A percentile compares a stretch with the other conserved stretches of the same genome.
These are phyloP conservation scores for Lonicera japonica DNA, from an alignment of 129 eudicot species.

Conservation along the genomic window DNA sequence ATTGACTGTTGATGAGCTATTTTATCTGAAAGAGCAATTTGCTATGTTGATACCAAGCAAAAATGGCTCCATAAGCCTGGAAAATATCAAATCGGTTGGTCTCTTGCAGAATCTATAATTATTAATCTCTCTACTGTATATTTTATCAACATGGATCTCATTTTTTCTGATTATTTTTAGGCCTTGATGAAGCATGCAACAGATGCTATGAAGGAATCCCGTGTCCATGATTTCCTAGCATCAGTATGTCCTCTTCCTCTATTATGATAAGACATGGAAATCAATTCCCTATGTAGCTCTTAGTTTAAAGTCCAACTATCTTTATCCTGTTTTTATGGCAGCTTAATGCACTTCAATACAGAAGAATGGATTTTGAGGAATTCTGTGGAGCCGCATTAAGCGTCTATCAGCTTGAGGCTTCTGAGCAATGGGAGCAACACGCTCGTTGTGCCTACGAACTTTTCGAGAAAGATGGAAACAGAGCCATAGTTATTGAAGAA, in stretches of 20 bases:
- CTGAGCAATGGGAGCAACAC: constrained; percentile 93
- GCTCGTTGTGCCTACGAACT: constrained; percentile 90
- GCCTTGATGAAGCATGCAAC: constrained; percentile 82
- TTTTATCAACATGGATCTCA: background rate
- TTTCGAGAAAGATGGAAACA: constrained; percentile 89
- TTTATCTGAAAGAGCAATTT: constrained; percentile 72
- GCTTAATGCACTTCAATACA: constrained; percentile 85
- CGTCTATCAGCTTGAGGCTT: constrained; percentile 87
- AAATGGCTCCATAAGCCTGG: constrained; percentile 79
- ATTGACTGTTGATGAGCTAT: constrained; percentile 71
- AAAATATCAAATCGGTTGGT: constrained; percentile 71
- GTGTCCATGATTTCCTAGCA: constrained; percentile 64
- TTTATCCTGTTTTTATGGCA: constrained; percentile 13
- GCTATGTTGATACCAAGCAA: constrained; percentile 70
- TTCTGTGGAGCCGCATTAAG: constrained; percentile 90
- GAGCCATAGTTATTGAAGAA: constrained; percentile 84
- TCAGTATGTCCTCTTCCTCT: constrained; percentile 40
- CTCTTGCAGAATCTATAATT: background rate
- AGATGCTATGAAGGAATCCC: constrained; percentile 96
- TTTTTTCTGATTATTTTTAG: constrained; percentile 26
- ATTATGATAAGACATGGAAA: background rate
- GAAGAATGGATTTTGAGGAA: constrained; percentile 93
- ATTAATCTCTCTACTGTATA: background rate
- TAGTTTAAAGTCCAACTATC: background rate
- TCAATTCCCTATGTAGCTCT: background rate